Percentiles rank a stretch among this genome's conserved stretches.
Conservation (phyloP, 2,329 filamentous ascomycete species). For the Myriosclerotinia curreyana region DNA sequence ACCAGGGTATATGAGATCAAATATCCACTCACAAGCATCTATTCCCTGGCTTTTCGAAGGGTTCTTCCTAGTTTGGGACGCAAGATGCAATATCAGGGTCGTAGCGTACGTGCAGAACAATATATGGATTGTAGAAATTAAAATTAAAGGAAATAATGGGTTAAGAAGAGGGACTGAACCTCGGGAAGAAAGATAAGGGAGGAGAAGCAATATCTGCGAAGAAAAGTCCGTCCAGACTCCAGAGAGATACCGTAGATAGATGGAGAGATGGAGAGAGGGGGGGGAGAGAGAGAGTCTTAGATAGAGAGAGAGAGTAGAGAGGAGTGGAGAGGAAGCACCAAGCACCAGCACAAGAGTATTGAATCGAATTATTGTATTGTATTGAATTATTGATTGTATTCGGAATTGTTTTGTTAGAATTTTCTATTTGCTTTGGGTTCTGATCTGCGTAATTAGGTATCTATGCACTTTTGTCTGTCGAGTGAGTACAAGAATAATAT, state of each 20-base stretch:
- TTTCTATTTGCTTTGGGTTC: slow-evolving; percentile 1
- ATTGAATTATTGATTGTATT: neutral
- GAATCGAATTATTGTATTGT: neutral
- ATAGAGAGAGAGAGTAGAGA: neutral
- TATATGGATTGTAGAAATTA: slow-evolving; percentile 8
- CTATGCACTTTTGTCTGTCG: slow-evolving; percentile 7
- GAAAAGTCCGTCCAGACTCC: neutral
- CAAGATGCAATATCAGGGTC: slow-evolving; percentile 14
- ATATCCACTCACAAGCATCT: slow-evolving; percentile 20
- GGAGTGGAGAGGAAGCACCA: neutral
- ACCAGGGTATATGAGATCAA: slow-evolving; percentile 22
- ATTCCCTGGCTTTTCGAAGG: slow-evolving; percentile 20
- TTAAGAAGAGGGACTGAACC: neutral
- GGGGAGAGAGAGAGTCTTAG: neutral
- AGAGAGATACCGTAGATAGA: neutral
- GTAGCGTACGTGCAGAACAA: slow-evolving; percentile 12
- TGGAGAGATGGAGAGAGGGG: neutral
- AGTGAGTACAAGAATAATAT: neutral
- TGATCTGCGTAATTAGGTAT: slow-evolving; percentile 10
- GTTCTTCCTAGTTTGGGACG: slow-evolving; percentile 22
- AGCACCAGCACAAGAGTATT: slow-evolving; percentile 7
- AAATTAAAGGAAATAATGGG: slow-evolving; percentile 12
- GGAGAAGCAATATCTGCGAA: neutral
- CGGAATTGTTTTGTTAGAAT: slow-evolving; percentile 4
- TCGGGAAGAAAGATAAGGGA: neutral